A percentile compares a stretch with the other conserved stretches of the same genome.
Conservation (phyloP, 805 yeast genomes). For the Crinitomyces ghanaensis region DNA sequence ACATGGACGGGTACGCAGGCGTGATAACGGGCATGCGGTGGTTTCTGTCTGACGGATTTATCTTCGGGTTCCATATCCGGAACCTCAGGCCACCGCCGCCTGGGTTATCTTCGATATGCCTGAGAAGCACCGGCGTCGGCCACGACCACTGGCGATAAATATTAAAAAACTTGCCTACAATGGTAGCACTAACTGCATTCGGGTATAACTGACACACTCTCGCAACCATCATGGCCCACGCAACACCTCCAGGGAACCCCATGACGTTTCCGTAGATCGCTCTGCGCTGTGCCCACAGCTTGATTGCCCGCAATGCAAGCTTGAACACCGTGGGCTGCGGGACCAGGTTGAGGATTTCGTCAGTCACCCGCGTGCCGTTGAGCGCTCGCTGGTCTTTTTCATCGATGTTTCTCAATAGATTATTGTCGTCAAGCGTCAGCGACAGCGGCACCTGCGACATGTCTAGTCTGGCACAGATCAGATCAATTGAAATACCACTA, state of each 20-base stretch:
- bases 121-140: constrained; percentile 95
- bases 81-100: too few species aligned
- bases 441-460: constrained; percentile 71
- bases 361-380: constrained; percentile 96
- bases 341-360: constrained; percentile 77
- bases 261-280: constrained; percentile 90
- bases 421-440: constrained; percentile 72
- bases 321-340: constrained; percentile 91
- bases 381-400: constrained; percentile 82
- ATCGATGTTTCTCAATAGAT: constrained; percentile 73
- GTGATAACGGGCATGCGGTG: constrained; percentile 98
- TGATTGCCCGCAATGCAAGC: constrained; percentile 83
- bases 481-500: constrained; percentile 85
- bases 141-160: constrained; percentile 87
- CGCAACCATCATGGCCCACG: constrained; percentile 99
- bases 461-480: constrained; percentile 74
- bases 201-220: constrained; percentile 94
- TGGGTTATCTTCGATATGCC: constrained; percentile 95
- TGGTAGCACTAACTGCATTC: constrained; percentile 85
- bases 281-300: constrained; percentile 92
- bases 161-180: constrained; percentile 79
- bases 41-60: constrained; percentile 78
- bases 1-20: constrained; percentile 98
- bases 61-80: constrained; percentile 90
- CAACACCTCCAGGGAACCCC: constrained; percentile 99